A percentile compares a stretch with the other conserved stretches of the same genome.
These are phyloP conservation scores for Stentor coeruleus DNA, from an alignment of 73 alveolate genomes.

Conservation along the genomic window DNA sequence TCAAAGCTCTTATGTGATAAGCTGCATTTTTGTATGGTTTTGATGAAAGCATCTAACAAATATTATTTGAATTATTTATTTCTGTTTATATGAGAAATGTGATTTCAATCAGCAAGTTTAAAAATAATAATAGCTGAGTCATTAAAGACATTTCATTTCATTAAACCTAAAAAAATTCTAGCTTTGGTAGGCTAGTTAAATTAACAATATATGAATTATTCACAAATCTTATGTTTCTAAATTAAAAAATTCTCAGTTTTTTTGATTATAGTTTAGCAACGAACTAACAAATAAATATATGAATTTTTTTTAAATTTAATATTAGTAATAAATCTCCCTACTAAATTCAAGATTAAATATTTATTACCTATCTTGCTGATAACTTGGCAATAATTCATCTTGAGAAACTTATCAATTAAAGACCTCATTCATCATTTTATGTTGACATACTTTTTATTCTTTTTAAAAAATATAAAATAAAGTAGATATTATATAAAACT, in stretches of 20 bases:
- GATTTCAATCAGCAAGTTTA: too few species aligned
- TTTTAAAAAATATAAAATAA: too few species aligned
- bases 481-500: too few species aligned
- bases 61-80: too few species aligned
- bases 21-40: too few species aligned
- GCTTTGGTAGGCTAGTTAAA: slow-evolving; percentile 50
- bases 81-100: too few species aligned
- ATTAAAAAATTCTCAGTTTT: too few species aligned
- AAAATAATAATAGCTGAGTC: slow-evolving; percentile 19
- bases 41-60: too few species aligned
- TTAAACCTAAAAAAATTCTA: slow-evolving; percentile 32
- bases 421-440: too few species aligned
- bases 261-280: too few species aligned
- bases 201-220: slow-evolving; percentile 37
- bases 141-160: slow-evolving; percentile 39
- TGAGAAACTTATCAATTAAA: background rate
- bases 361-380: slow-evolving; percentile 17
- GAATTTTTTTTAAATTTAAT: background rate
- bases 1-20: too few species aligned
- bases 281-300: slow-evolving; percentile 31
- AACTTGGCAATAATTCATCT: background rate
- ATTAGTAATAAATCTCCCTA: background rate
- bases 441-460: too few species aligned
- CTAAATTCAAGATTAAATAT: slow-evolving; percentile 16
- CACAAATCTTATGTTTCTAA: slow-evolving; percentile 16